These are phyloP conservation scores for Naganishia randhawae DNA, from an alignment of 768 basidiomycete genomes.

Conservation along the genomic window DNA sequence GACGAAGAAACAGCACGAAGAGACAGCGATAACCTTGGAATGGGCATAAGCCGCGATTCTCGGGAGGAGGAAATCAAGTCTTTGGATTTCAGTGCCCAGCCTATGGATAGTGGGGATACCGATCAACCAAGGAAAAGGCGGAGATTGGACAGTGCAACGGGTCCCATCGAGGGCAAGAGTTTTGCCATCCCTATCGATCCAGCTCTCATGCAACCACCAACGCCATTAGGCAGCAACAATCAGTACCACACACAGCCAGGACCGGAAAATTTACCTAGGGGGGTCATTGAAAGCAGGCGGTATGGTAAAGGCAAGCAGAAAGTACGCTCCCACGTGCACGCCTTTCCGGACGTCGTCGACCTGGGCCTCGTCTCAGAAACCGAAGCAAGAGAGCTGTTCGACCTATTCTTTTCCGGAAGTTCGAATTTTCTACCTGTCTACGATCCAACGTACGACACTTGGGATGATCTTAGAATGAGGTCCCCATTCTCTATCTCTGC, in stretches of 20 bases:
- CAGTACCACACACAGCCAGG: neutral
- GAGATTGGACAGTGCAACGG: constrained; percentile 33
- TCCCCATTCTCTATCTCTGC: constrained; percentile 90
- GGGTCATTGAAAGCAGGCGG: constrained; percentile 25
- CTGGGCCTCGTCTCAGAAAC: constrained; percentile 74
- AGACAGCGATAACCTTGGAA: neutral
- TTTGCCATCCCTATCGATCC: constrained; percentile 25
- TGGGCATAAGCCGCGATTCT: neutral
- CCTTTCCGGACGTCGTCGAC: constrained; percentile 81
- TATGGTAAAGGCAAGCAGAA: constrained; percentile 31
- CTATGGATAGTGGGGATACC: constrained; percentile 6
- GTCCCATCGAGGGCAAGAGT: constrained; percentile 25
- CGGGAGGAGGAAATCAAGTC: neutral
- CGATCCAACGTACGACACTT: constrained; percentile 76
- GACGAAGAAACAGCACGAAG: neutral
- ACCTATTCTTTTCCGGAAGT: constrained; percentile 87
- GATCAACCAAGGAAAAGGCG: constrained; percentile 34
- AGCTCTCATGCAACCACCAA: constrained; percentile 14
- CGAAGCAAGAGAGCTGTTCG: constrained; percentile 80
- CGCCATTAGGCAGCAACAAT: neutral
- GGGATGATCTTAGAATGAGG: constrained; percentile 75
- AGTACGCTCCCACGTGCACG: constrained; percentile 52
- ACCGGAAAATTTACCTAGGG: neutral
- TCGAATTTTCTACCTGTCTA: constrained; percentile 86
- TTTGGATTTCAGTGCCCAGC: neutral